Conservation (phyloP, 495 filamentous ascomycete genomes). For the Penicillium chermesinum region DNA sequence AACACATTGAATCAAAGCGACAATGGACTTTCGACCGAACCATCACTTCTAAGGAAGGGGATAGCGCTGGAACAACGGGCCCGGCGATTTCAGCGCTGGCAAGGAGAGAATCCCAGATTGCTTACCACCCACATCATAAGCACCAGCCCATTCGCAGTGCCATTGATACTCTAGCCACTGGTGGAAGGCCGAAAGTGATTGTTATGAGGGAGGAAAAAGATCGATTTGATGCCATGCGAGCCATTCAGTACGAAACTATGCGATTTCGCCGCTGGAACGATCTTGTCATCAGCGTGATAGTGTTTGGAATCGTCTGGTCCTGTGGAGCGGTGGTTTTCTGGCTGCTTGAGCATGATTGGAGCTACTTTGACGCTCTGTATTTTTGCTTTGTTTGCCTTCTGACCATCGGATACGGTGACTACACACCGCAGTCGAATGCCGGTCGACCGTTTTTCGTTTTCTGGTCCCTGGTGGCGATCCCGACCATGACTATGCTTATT, state of each 20-base stretch:
- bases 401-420: slow-evolving; percentile 89
- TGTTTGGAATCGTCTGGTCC: slow-evolving; percentile 68
- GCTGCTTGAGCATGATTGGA: slow-evolving; percentile 42
- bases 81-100: background rate
- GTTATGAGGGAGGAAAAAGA: slow-evolving; percentile 56
- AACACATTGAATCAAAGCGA: slow-evolving; percentile 55
- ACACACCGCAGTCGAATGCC: slow-evolving; percentile 64
- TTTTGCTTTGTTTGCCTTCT: slow-evolving; percentile 77
- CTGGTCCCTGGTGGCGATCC: slow-evolving; percentile 66
- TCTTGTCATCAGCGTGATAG: slow-evolving; percentile 60
- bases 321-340: slow-evolving; percentile 77
- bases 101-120: slow-evolving; percentile 4
- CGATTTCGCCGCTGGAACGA: slow-evolving; percentile 64
- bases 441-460: slow-evolving; percentile 84
- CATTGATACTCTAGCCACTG: slow-evolving; percentile 15
- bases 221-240: slow-evolving; percentile 74
- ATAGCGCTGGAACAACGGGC: background rate
- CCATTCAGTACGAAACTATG: slow-evolving; percentile 62
- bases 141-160: slow-evolving; percentile 22
- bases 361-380: slow-evolving; percentile 76
- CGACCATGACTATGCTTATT: slow-evolving; percentile 64
- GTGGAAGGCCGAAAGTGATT: slow-evolving; percentile 23
- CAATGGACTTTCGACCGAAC: slow-evolving; percentile 52
- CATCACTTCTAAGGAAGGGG: slow-evolving; percentile 33
- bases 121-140: slow-evolving; percentile 9